phyloP scores from a whole-genome alignment of 805 yeast genomes.

The Yamadazyma sp. region DNA sequence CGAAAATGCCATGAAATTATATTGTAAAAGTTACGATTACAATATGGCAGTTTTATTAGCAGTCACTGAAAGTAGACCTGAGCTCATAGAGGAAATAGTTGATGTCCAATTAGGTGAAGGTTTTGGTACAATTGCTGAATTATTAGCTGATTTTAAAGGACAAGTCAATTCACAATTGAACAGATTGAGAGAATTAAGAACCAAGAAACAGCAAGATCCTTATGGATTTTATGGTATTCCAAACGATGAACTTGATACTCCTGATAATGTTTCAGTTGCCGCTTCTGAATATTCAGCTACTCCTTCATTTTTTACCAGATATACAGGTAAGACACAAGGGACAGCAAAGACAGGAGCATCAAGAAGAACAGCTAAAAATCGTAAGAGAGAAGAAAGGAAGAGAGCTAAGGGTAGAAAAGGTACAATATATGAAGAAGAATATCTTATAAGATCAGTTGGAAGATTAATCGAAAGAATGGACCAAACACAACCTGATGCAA shows the following conservation, averaged over 20 bases:
- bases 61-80: conserved; percentile 37
- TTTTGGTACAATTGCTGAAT: conserved; percentile 81
- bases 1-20: conserved; percentile 60
- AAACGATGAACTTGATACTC: conserved; percentile 59
- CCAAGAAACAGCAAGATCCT: conserved; percentile 82
- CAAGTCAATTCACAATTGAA: conserved; percentile 81
- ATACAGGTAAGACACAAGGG: conserved; percentile 93
- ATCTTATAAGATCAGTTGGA: conserved; percentile 81
- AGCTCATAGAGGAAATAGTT: conserved; percentile 54
- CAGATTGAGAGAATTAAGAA: conserved; percentile 80
- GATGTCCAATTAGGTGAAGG: conserved; percentile 83
- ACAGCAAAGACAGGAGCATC: conserved; percentile 97
- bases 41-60: conserved; percentile 75
- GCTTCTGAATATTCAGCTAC: conserved; percentile 91
- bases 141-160: conserved; percentile 87
- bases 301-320: conserved; percentile 90
- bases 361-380: conserved; percentile 86
- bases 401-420: conserved; percentile 97
- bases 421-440: conserved; percentile 95
- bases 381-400: conserved; percentile 93
- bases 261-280: conserved; percentile 93
- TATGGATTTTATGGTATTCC: conserved; percentile 73
- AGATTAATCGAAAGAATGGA: conserved; percentile 80
- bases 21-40: conserved; percentile 71
- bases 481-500: conserved; percentile 72